A percentile compares a stretch with the other conserved stretches of the same genome.
Evolutionary conservation across 495 filamentous ascomycete genomes (phyloP).

Genomic region (Xylaria curta): DNA sequence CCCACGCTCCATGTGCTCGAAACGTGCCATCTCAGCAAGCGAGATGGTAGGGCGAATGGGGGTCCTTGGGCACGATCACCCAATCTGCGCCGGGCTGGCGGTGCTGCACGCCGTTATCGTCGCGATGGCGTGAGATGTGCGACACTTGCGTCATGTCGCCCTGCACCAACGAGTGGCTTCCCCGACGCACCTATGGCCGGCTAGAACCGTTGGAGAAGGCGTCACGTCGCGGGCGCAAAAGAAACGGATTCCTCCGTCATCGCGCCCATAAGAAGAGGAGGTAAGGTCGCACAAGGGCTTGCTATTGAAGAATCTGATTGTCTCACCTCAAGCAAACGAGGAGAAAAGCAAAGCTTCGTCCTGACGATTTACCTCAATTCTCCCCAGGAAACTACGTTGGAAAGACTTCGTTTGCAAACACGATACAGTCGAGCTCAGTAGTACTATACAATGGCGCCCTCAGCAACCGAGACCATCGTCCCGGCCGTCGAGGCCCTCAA

Average conservation of each 20-base stretch:
- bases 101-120: slow-evolving; percentile 17
- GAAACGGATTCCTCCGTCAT: background rate
- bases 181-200: slow-evolving; percentile 17
- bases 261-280: slow-evolving; percentile 15
- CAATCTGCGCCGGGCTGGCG: slow-evolving; percentile 9
- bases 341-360: background rate
- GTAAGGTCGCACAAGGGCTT: background rate
- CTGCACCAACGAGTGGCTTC: background rate
- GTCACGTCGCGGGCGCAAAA: background rate
- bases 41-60: slow-evolving; percentile 1
- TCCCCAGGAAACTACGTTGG: background rate
- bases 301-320: background rate
- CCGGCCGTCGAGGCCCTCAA: slow-evolving; percentile 38
- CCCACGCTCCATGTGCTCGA: slow-evolving; percentile 8
- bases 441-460: slow-evolving; percentile 35
- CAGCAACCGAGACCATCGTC: slow-evolving; percentile 35
- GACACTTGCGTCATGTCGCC: slow-evolving; percentile 16
- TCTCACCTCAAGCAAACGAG: background rate
- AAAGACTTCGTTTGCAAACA: background rate
- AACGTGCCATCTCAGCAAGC: background rate
- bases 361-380: background rate
- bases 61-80: background rate
- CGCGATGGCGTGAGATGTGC: slow-evolving; percentile 24
- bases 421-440: background rate
- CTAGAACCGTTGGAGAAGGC: slow-evolving; percentile 8